A percentile compares a stretch with the other conserved stretches of the same genome.
phyloP scores from a whole-genome alignment of 2,329 filamentous ascomycete genomes.

The Sarocladium kiliense region DNA sequence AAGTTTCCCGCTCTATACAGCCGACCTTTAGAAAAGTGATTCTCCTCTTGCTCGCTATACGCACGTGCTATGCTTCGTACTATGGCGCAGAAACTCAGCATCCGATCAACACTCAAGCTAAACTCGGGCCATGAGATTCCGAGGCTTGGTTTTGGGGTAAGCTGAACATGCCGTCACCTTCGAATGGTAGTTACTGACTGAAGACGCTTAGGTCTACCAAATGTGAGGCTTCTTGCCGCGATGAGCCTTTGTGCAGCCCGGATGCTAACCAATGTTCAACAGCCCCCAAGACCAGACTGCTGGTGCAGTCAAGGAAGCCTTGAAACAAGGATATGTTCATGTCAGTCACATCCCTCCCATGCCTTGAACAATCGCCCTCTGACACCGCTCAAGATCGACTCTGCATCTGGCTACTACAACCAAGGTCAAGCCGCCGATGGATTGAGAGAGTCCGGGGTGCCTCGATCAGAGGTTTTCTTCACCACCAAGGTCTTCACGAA shows the following conservation, averaged over 20 bases:
- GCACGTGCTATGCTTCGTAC: constrained; percentile 18
- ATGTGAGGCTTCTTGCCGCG: constrained; percentile 32
- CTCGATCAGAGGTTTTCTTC: constrained; percentile 48
- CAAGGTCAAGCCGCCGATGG: constrained; percentile 43
- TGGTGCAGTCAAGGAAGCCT: constrained; percentile 38
- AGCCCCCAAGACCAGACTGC: constrained; percentile 25
- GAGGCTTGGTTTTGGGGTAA: constrained; percentile 48
- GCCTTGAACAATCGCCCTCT: not conserved
- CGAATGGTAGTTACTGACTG: not conserved
- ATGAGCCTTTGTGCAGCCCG: too few species aligned
- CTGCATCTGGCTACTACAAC: constrained; percentile 46
- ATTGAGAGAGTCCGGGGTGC: constrained; percentile 34
- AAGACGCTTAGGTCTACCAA: constrained; percentile 42
- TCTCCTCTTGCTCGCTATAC: too few species aligned
- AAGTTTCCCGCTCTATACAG: too few species aligned
- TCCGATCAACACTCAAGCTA: constrained; percentile 46
- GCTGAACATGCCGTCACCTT: constrained; percentile 16
- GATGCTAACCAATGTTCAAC: too few species aligned
- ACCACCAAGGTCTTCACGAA: constrained; percentile 49
- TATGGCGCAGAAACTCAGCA: constrained; percentile 41
- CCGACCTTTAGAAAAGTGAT: too few species aligned
- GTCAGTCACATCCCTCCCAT: constrained; percentile 22
- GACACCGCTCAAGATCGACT: constrained; percentile 39
- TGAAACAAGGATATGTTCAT: constrained; percentile 49
- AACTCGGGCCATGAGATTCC: constrained; percentile 51